Evolutionary conservation across 495 filamentous ascomycete genomes (phyloP).

Genomic region (Clohesyomyces aquaticus): DNA sequence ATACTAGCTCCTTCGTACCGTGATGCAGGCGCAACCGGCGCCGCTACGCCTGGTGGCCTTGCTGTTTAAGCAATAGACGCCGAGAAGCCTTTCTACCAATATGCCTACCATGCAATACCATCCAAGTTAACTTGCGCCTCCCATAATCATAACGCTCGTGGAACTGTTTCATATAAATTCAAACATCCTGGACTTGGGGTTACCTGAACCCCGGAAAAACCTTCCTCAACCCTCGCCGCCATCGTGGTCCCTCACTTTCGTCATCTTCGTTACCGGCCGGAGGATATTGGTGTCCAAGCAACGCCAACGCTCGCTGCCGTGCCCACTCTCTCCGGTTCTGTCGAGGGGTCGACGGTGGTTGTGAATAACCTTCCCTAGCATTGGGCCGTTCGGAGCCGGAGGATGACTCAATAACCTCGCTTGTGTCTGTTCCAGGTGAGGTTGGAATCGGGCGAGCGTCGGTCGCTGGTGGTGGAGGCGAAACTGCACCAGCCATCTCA

Average conservation of each 20-base stretch:
- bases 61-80: no score
- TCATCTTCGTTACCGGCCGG: slow-evolving; percentile 29
- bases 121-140: no score
- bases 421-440: neutral
- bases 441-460: neutral
- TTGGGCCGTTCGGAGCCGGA: neutral
- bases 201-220: slow-evolving; percentile 40
- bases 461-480: slow-evolving; percentile 15
- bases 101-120: no score
- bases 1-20: no score
- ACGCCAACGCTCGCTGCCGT: slow-evolving; percentile 42
- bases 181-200: neutral
- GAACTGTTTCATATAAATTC: neutral
- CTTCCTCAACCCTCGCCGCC: slow-evolving; percentile 31
- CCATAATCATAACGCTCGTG: neutral
- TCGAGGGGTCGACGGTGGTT: slow-evolving; percentile 4
- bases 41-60: no score
- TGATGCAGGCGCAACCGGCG: no score
- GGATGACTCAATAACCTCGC: neutral
- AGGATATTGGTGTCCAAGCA: slow-evolving; percentile 36
- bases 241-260: slow-evolving; percentile 4
- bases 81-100: no score
- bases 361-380: slow-evolving; percentile 2
- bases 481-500: slow-evolving; percentile 25
- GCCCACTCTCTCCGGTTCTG: slow-evolving; percentile 45